A percentile compares a stretch with the other conserved stretches of the same genome.
These are phyloP conservation scores for Colletotrichum tabaci DNA, from an alignment of 2,329 filamentous ascomycete genomes.

Conservation along the genomic window DNA sequence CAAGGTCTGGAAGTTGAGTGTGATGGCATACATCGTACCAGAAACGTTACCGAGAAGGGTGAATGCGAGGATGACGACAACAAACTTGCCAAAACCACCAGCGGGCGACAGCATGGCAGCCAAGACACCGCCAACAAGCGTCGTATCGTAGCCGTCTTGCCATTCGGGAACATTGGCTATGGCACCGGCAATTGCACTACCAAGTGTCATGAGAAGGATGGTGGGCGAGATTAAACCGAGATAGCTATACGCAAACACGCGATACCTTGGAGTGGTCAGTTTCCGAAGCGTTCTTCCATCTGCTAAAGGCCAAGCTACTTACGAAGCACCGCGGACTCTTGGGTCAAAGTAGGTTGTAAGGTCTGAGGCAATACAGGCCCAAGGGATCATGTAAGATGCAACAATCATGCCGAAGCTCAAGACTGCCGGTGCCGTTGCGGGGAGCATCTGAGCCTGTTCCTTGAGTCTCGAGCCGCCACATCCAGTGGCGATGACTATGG, in stretches of 20 bases:
- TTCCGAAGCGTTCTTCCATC: background rate
- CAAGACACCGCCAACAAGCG: conserved; percentile 71
- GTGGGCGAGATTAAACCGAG: conserved; percentile 69
- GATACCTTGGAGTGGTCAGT: conserved; percentile 46
- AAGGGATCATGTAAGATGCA: conserved; percentile 75
- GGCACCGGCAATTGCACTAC: conserved; percentile 75
- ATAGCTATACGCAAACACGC: conserved; percentile 70
- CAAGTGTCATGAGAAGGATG: conserved; percentile 73
- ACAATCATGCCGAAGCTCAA: conserved; percentile 73
- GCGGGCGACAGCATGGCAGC: conserved; percentile 71
- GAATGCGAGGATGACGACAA: conserved; percentile 71
- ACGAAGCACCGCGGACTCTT: conserved; percentile 61
- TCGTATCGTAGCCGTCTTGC: conserved; percentile 67
- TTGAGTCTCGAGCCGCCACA: conserved; percentile 65
- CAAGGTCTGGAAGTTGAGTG: conserved; percentile 76
- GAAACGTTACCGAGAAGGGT: conserved; percentile 72
- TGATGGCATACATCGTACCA: conserved; percentile 73
- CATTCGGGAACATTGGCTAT: conserved; percentile 68
- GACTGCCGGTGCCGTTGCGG: conserved; percentile 60
- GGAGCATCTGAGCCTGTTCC: conserved; percentile 58
- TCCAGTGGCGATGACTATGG: conserved; percentile 69
- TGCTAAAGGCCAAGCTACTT: conserved; percentile 44
- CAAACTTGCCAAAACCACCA: conserved; percentile 74
- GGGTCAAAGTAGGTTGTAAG: conserved; percentile 74
- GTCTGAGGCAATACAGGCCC: conserved; percentile 71